phyloP scores from a whole-genome alignment of 2,329 filamentous ascomycete genomes.

The Elsinoe australis region DNA sequence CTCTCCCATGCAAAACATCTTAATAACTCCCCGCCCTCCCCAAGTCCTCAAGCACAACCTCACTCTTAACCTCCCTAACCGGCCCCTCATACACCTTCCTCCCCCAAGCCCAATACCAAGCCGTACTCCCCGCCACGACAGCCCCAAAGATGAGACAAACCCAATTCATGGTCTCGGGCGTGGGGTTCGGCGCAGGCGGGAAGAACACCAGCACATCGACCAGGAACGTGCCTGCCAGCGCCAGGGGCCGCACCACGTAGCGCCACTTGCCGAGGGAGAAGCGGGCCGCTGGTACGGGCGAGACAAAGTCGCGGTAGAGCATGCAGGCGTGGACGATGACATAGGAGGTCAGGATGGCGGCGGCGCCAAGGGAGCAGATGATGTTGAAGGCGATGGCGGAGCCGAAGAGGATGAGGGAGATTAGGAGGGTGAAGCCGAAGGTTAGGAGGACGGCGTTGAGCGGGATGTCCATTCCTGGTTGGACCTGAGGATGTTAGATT shows the following conservation, averaged over 20 bases:
- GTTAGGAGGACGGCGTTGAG: slow-evolving; percentile 21
- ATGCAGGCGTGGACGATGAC: slow-evolving; percentile 20
- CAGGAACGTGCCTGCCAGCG: slow-evolving; percentile 18
- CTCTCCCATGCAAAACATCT: no score
- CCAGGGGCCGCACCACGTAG: slow-evolving; percentile 19
- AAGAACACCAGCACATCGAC: slow-evolving; percentile 22
- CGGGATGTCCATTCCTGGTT: slow-evolving; percentile 23
- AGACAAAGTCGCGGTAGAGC: slow-evolving; percentile 20
- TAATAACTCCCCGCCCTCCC: slow-evolving; percentile 2
- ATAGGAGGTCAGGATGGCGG: slow-evolving; percentile 22
- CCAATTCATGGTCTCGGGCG: slow-evolving; percentile 27
- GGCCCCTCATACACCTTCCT: slow-evolving; percentile 22
- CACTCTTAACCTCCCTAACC: slow-evolving; percentile 17
- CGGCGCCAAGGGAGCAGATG: slow-evolving; percentile 21
- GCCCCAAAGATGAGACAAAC: slow-evolving; percentile 24
- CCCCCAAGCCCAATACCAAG: slow-evolving; percentile 19
- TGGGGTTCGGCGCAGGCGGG: slow-evolving; percentile 21
- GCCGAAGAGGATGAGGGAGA: slow-evolving; percentile 24
- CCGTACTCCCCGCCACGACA: slow-evolving; percentile 17
- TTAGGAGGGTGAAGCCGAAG: slow-evolving; percentile 20
- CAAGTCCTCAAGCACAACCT: slow-evolving; percentile 8
- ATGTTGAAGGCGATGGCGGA: slow-evolving; percentile 23
- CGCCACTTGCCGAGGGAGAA: slow-evolving; percentile 23
- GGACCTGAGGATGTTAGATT: slow-evolving; percentile 20
- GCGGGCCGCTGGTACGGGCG: slow-evolving; percentile 20